Conservation (phyloP, 2,329 filamentous ascomycete genomes). For the Verticillium nubilum region DNA sequence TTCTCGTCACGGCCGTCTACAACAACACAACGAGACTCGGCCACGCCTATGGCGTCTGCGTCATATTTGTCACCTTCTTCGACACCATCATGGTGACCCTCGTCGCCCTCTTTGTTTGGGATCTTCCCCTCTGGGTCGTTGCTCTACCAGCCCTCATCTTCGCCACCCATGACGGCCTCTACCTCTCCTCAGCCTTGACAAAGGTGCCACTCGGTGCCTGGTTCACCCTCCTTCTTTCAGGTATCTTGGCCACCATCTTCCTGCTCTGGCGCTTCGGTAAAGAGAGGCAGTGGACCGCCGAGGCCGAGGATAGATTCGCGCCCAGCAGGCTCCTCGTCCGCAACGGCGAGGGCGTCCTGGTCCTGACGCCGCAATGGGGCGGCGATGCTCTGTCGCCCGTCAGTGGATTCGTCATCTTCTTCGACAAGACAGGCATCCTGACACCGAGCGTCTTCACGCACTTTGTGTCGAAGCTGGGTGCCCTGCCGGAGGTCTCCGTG, state of each 20-base stretch:
- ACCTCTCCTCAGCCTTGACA: conserved; percentile 61
- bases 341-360: conserved; percentile 17
- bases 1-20: conserved; percentile 70
- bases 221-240: conserved; percentile 66
- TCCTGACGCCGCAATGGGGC: conserved; percentile 19
- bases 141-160: conserved; percentile 58
- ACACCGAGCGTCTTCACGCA: conserved; percentile 68
- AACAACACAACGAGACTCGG: conserved; percentile 68
- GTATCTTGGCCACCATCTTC: conserved; percentile 58
- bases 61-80: conserved; percentile 75
- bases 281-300: conserved; percentile 69
- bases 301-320: conserved; percentile 55
- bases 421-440: conserved; percentile 56
- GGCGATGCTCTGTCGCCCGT: conserved; percentile 30
- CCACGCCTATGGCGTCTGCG: conserved; percentile 73
- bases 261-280: conserved; percentile 76
- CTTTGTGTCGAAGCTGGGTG: conserved; percentile 66
- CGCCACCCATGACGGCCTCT: conserved; percentile 62
- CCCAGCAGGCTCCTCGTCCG: conserved; percentile 32
- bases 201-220: conserved; percentile 74
- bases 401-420: conserved; percentile 63
- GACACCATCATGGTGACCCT: conserved; percentile 70
- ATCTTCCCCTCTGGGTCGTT: conserved; percentile 54
- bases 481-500: conserved; percentile 61
- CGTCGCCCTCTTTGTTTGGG: conserved; percentile 69